Percentiles rank a stretch among this genome's conserved stretches.
These are phyloP conservation scores for Verticillium dahliae DNA, from an alignment of 2,329 filamentous ascomycete species.

Conservation along the genomic window DNA sequence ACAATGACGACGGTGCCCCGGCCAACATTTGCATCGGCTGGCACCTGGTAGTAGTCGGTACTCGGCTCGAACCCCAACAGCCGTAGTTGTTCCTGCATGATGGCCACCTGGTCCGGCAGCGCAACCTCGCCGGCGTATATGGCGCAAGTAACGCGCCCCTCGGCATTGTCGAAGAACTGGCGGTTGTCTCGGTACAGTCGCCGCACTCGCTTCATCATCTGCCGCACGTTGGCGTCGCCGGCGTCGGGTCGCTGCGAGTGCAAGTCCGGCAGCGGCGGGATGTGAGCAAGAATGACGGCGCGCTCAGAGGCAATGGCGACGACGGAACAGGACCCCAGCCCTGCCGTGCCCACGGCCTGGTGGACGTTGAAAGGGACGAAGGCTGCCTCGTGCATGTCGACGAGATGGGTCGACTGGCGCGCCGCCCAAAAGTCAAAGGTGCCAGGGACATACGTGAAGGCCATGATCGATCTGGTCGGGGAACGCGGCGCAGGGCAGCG, in stretches of 20 bases:
- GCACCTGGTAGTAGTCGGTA: neutral
- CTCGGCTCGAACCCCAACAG: neutral
- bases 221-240: neutral
- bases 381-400: neutral
- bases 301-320: slow-evolving; percentile 42
- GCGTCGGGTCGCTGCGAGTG: neutral
- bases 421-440: neutral
- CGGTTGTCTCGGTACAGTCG: neutral
- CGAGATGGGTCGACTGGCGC: neutral
- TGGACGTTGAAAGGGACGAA: neutral
- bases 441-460: neutral
- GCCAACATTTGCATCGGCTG: neutral
- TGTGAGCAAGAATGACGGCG: neutral
- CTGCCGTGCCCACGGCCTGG: neutral
- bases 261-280: neutral
- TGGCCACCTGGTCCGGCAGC: neutral
- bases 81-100: neutral
- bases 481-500: no score
- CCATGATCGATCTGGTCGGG: neutral
- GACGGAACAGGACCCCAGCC: neutral
- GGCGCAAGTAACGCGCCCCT: neutral
- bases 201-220: neutral
- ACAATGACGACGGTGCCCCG: neutral
- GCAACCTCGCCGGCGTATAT: neutral
- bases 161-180: neutral